Evolutionary conservation across 257 asterid genomes (phyloP), one percentile per base, ranked within the genome.

Genomic region (Galeopsis tetrahit): DNA sequence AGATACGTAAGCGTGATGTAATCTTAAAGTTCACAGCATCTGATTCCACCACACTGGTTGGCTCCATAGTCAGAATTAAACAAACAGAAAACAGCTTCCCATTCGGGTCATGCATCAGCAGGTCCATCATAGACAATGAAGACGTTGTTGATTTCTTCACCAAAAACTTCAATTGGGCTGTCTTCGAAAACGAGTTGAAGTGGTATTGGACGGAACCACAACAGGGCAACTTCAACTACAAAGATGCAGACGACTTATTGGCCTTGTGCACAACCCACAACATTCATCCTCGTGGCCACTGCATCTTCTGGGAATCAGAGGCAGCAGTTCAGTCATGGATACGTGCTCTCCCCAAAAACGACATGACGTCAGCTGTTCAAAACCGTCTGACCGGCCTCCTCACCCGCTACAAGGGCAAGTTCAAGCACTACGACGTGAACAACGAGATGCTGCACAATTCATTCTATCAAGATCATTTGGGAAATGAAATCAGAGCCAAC

Each of bases 131-230:
- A 28, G 95, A 91, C 65, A 89, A 91, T 6, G 95, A 91, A 79
- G 93, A 86, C 80, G 81, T 91, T 21, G 78, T 76, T 1, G 69
- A 78, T 62, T 89, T 91, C 78, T 89, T 91, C 59, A 81, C 88
- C 6, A 91, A 89, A 57, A 80, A 91, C 81, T 91, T 91, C 68
- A 89, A 86, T 13, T 89, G 95, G 97, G 91, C 90, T 2, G 97
- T 89, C 60, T 91, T 91, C 3, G 96, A 86, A 49, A 91, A 91
- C 38, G 97, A 91, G 79, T 49, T 91, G 66, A 91, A 91, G 77
- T 91, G 96, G 96, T 86, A 89, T 63, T 91, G 96, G 96, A 91
- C 95, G 0, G 97, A 91, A 70, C 68, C 95, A 6, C 96, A 91
- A 33, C 80, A 69, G 60, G 96, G 95, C 4, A 85, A 86, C 60